Base-by-base conservation (phyloP, 768 basidiomycete genomes). In the Royoungia palumana region DNA sequence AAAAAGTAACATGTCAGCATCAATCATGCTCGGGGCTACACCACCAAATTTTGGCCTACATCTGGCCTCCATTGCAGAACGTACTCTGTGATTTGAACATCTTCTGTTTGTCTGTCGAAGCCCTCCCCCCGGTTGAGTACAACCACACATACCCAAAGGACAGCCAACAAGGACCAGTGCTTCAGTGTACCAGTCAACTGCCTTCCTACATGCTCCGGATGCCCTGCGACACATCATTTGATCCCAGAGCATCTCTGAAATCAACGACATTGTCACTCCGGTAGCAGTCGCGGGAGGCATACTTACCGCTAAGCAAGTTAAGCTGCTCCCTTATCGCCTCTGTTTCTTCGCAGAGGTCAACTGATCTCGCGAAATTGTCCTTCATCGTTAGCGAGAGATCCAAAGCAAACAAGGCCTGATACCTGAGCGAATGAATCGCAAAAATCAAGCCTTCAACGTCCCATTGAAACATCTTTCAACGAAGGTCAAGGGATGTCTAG, bases 401-500 rank as follows among this genome's bases (percentile, higher is more conserved):
- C 9, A 36, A 55, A 30, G 32, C 30, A 12, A 49, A 50, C 35
- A 55, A 20, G 17, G 49, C 44, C 34, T 35, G 51, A 41, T 24
- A 58, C 21, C 30, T 50, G 5, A 54, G 46, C 27, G 37, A 12
- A 14, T 58, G 56, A 35, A 54, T 35, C 28, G 17, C 46, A 41
- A 41, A 34, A 7, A 51, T 35, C 22, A 59, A 39, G 9, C 34
- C 36, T n/a, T 25, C 19, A 6, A 52, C 11, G 28, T 46, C 36
- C 53, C 53, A 59, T 20, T 40, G 46, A 10, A 59, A 55, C 13
- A 59, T 35, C 58, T 59, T 43, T 6, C 24, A 11, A 36, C 4
- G 5, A 9, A 14, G 20, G 32, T 59, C 24, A 55, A 17, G 30
- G 8, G 1, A 32, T 17, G 19, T 2, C 2, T 13, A 36, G 36